Evolutionary conservation across 192 early-diverging fungal species (phyloP), one percentile per base, ranked within the genome.

Genomic region (Coemansia sp.): DNA sequence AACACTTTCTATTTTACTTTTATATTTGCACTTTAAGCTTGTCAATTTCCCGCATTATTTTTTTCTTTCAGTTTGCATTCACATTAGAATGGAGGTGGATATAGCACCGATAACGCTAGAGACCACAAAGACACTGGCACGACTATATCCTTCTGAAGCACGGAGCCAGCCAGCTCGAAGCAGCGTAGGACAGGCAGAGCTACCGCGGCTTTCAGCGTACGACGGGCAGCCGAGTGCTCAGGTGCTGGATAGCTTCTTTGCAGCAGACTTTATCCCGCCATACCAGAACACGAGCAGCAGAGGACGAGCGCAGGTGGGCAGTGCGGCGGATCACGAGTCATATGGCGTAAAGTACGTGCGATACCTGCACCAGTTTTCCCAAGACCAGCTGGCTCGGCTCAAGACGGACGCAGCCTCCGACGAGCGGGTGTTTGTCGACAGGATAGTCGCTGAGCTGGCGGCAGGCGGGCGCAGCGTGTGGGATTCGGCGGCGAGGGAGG

Each of bases 211-310:
- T 1, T 16, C 59, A 14, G 59, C 59, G 10, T 38, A 61, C 59
- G 59, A 37, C 59, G 38, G 50, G 11, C 39, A 28, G 14, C 40
- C 28, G 23, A 16, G 38, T 9, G 67, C n/a, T 1, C 42, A 62
- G 1, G 62, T 80, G 6, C 63, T 82, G 47, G 80, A 82, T 37
- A 68, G 50, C 4, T 82, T 82, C 35, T 82, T 77, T 13, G 80
- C 80, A 11, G 80, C 80, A 19, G 80, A 82, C 69, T 82, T 82
- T 66, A 67, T 82, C n/a, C 72, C 70, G 17, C 73, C 67, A 23
- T n/a, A 57, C 52, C 47, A 57, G 38, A 46, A 46, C 19, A 44
- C 8, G 17, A 10, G 44, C 16, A 46, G 59, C 59, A 62, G 59
- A 28, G 49, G 28, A 35, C 17, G 57, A 32, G 17, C 28, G 17